These are phyloP conservation scores for Didymella lethalis DNA, from an alignment of 2,329 filamentous ascomycete species.

Conservation along the genomic window DNA sequence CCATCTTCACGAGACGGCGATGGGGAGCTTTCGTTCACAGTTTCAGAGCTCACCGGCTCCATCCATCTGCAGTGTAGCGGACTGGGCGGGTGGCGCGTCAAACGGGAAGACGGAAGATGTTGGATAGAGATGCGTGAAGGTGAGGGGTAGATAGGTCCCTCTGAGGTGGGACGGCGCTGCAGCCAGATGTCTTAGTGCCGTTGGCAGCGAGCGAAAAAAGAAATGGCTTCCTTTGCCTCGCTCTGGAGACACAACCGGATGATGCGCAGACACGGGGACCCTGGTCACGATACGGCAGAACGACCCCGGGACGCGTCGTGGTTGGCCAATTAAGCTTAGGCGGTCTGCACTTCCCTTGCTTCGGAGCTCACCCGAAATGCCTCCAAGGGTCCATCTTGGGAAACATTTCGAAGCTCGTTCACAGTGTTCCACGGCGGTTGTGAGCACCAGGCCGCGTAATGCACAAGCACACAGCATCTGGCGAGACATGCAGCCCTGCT, in stretches of 20 bases:
- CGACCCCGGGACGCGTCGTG: not conserved
- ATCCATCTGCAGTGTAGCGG: conserved; percentile 50
- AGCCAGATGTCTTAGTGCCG: conserved; percentile 26
- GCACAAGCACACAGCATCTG: conserved; percentile 22
- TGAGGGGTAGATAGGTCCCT: conserved; percentile 30
- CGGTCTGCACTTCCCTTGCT: conserved; percentile 5
- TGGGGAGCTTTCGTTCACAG: conserved; percentile 36
- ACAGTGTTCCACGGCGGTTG: conserved; percentile 12
- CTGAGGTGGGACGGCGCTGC: conserved; percentile 25
- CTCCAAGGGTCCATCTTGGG: conserved; percentile 8
- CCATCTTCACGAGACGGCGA: conserved; percentile 33
- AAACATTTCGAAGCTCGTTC: conserved; percentile 14
- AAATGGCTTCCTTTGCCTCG: conserved; percentile 23
- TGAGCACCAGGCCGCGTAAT: conserved; percentile 15
- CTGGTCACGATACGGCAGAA: conserved; percentile 20
- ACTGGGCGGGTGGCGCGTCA: conserved; percentile 35
- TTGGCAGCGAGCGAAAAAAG: conserved; percentile 23
- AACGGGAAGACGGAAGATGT: conserved; percentile 25
- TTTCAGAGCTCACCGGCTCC: conserved; percentile 48
- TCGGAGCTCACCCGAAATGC: conserved; percentile 20
- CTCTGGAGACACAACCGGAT: conserved; percentile 19
- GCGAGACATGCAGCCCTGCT: conserved; percentile 22
- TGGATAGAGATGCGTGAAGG: conserved; percentile 20
- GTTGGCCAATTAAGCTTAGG: conserved; percentile 2
- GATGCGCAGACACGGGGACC: conserved; percentile 24